Evolutionary conservation across 1,139 yeast genomes (phyloP).

Genomic region (Yamadazyma friedrichii): DNA sequence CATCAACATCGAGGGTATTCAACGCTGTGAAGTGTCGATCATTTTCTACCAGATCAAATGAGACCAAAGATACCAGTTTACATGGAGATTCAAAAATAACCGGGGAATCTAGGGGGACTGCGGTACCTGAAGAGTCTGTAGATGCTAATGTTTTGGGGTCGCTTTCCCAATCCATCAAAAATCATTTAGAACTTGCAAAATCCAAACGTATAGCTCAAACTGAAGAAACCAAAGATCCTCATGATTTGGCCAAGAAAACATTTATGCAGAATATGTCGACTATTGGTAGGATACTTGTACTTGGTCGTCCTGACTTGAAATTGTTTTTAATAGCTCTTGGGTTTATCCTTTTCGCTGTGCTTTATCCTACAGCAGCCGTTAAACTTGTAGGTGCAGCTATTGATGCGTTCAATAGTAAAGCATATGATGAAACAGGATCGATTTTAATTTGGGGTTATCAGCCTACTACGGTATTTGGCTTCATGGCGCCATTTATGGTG

Average conservation of each 20-base stretch:
- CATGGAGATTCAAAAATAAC: too few relatives aligned
- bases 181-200: constrained; percentile 31
- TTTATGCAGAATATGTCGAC: constrained; percentile 37
- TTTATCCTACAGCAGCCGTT: constrained; percentile 47
- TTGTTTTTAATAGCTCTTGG: constrained; percentile 41
- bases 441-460: constrained; percentile 48
- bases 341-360: constrained; percentile 45
- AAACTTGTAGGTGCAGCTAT: constrained; percentile 48
- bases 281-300: constrained; percentile 33
- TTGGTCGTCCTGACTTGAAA: constrained; percentile 42
- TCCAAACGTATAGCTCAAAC: constrained; percentile 26
- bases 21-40: too few relatives aligned
- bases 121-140: too few relatives aligned
- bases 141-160: too few relatives aligned
- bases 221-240: constrained; percentile 35
- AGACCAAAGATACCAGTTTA: too few relatives aligned
- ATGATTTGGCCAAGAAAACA: constrained; percentile 24
- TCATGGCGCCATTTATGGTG: constrained; percentile 49
- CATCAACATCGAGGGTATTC: too few relatives aligned
- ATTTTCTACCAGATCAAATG: too few relatives aligned
- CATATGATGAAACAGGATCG: constrained; percentile 39
- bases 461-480: constrained; percentile 38
- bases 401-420: constrained; percentile 41
- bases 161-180: constrained; percentile 25
- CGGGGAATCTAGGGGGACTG: too few relatives aligned